Evolutionary conservation across 2,329 filamentous ascomycete species (phyloP).

Genomic region (Pleurostoma richardsiae): DNA sequence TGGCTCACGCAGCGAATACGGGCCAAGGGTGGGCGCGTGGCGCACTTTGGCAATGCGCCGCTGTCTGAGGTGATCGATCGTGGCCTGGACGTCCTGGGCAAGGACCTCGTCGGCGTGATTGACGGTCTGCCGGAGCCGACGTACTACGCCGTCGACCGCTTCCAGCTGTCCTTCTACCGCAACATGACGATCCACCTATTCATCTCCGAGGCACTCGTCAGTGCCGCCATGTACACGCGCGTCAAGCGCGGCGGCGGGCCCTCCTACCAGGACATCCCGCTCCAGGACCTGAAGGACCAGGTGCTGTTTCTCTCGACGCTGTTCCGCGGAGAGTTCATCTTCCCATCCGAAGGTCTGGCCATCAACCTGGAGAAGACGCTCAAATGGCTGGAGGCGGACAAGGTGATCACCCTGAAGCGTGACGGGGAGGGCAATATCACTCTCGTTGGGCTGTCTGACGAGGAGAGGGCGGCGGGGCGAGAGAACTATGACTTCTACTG

Average conservation of each 20-base stretch:
- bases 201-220: slow-evolving; percentile 87
- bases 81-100: slow-evolving; percentile 85
- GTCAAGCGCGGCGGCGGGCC: slow-evolving; percentile 90
- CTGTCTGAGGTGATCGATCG: slow-evolving; percentile 81
- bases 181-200: slow-evolving; percentile 99
- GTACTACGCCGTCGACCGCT: slow-evolving; percentile 90
- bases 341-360: slow-evolving; percentile 77
- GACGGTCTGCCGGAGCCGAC: slow-evolving; percentile 82
- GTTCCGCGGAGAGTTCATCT: slow-evolving; percentile 96
- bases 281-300: slow-evolving; percentile 68
- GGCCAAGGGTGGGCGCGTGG: slow-evolving; percentile 84
- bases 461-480: slow-evolving; percentile 71
- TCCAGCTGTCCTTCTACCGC: slow-evolving; percentile 95
- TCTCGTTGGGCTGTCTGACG: slow-evolving; percentile 67
- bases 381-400: slow-evolving; percentile 69
- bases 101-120: slow-evolving; percentile 77
- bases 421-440: slow-evolving; percentile 51
- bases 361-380: slow-evolving; percentile 80
- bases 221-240: slow-evolving; percentile 81
- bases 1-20: slow-evolving; percentile 82
- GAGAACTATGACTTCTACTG: slow-evolving; percentile 99
- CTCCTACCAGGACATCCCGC: slow-evolving; percentile 71
- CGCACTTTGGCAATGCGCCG: slow-evolving; percentile 80
- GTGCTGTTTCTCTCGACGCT: slow-evolving; percentile 88
- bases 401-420: slow-evolving; percentile 65